Percentiles rank a stretch among this genome's conserved stretches.
These are phyloP conservation scores for Aspergillus novoparasiticus DNA, from an alignment of 2,329 filamentous ascomycete genomes.

Conservation along the genomic window DNA sequence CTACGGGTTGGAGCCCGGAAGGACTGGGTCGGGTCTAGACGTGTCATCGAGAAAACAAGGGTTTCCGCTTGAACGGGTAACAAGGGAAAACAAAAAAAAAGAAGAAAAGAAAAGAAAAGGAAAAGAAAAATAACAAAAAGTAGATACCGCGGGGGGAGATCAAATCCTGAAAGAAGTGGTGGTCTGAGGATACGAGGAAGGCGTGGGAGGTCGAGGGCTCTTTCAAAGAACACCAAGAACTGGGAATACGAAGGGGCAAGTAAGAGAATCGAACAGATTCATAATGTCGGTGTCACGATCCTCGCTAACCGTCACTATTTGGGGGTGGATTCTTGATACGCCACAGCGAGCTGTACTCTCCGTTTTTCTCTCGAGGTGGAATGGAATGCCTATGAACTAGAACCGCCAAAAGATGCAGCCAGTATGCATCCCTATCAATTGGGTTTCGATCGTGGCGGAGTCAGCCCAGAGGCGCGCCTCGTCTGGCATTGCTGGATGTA, in stretches of 20 bases:
- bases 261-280: background rate
- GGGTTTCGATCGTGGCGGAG: slow-evolving; percentile 4
- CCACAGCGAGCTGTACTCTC: background rate
- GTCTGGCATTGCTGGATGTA: background rate
- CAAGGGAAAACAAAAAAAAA: background rate
- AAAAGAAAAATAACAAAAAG: background rate
- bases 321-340: background rate
- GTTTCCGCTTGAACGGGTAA: background rate
- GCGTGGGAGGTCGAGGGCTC: background rate
- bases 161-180: background rate
- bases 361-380: background rate
- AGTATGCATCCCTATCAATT: slow-evolving; percentile 3
- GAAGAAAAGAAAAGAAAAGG: background rate
- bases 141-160: background rate
- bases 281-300: background rate
- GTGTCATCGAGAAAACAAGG: slow-evolving; percentile 7
- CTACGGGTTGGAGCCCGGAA: slow-evolving; percentile 18
- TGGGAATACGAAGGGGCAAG: background rate
- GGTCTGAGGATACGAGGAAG: background rate
- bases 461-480: background rate
- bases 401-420: background rate
- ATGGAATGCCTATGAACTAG: background rate
- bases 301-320: background rate
- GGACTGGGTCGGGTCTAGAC: slow-evolving; percentile 8
- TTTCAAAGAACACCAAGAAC: background rate